phyloP scores from a whole-genome alignment of 2,329 filamentous ascomycete species.

The Sclerotinia nivalis region DNA sequence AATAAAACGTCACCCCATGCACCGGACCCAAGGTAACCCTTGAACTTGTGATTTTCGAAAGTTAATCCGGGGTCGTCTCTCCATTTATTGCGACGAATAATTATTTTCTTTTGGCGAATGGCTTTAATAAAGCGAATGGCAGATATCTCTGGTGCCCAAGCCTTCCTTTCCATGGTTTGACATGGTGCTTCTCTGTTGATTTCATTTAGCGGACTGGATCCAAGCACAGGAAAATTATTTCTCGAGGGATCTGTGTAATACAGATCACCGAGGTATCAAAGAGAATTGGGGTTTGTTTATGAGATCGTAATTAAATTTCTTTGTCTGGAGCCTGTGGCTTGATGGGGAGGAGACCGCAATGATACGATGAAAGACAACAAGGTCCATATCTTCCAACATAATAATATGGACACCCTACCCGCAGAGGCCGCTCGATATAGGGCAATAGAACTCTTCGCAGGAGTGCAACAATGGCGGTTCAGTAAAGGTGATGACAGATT shows the following conservation, averaged over 20 bases:
- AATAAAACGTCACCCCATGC: background rate
- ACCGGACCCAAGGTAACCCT: background rate
- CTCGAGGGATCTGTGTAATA: background rate
- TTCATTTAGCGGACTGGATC: background rate
- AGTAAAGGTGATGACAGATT: background rate
- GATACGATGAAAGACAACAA: background rate
- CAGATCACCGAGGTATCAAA: background rate
- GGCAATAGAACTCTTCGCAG: background rate
- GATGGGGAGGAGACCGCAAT: background rate
- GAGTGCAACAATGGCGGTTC: background rate
- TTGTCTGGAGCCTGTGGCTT: background rate
- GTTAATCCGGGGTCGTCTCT: background rate
- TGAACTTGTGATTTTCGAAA: background rate
- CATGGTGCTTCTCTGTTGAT: background rate
- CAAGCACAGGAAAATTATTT: background rate
- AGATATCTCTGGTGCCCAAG: background rate
- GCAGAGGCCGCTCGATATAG: background rate
- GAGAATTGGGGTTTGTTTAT: background rate
- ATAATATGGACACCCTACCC: background rate
- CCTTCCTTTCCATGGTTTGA: background rate
- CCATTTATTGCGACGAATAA: constrained; percentile 14
- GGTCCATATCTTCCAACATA: background rate
- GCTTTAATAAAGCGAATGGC: background rate
- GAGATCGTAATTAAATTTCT: background rate
- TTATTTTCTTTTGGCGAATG: background rate